A percentile compares a stretch with the other conserved stretches of the same genome.
phyloP scores from a whole-genome alignment of 371 early-diverging fungal species.

The Lichtheimia hyalospora region DNA sequence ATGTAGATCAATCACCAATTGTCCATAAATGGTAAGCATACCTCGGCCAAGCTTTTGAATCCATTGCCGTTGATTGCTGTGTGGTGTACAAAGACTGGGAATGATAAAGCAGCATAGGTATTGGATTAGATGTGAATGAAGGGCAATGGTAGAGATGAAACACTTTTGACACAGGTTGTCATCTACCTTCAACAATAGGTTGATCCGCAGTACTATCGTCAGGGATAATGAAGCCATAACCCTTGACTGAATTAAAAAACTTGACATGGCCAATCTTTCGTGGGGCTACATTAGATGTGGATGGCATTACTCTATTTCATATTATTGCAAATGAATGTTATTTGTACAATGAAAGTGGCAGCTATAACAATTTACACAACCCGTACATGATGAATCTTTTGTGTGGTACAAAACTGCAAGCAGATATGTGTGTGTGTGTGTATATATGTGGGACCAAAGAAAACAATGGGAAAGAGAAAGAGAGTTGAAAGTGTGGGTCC shows the following conservation, averaged over 20 bases:
- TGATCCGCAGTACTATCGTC: constrained; percentile 46
- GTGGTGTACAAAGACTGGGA: constrained; percentile 85
- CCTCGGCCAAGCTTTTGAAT: constrained; percentile 85
- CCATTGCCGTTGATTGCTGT: constrained; percentile 86
- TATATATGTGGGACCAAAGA: constrained; percentile 1
- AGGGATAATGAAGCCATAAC: constrained; percentile 87
- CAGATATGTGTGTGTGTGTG: constrained; percentile 1
- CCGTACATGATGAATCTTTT: too few relatives aligned
- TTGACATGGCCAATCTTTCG: constrained; percentile 76
- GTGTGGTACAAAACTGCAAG: too few relatives aligned
- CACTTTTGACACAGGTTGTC: background rate
- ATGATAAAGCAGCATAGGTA: background rate
- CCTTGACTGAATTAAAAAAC: constrained; percentile 88
- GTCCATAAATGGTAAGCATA: constrained; percentile 19
- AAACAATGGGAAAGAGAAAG: background rate
- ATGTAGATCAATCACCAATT: background rate
- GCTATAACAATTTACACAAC: too few relatives aligned
- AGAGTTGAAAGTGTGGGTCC: background rate
- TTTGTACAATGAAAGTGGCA: too few relatives aligned
- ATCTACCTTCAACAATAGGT: constrained; percentile 60
- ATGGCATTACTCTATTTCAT: background rate
- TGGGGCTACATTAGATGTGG: background rate
- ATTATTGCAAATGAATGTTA: background rate
- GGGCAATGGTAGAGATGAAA: background rate
- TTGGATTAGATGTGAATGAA: background rate